Conservation (phyloP, 192 early-diverging fungal genomes). For the Coemansia sp. region DNA sequence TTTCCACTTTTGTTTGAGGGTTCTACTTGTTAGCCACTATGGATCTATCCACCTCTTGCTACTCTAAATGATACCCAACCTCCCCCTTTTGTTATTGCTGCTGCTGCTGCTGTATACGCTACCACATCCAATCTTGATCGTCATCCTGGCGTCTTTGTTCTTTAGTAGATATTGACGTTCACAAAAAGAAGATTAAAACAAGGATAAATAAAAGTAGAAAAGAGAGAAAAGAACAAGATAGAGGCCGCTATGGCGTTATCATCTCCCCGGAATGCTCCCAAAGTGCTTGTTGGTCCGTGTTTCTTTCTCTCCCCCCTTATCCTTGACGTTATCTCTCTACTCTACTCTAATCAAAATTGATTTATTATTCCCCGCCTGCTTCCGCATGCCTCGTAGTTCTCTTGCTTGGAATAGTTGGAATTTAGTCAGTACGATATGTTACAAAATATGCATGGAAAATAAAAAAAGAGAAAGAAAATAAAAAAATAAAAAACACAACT, state of each 20-base stretch:
- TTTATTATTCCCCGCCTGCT: too few species aligned
- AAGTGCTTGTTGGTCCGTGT: too few species aligned
- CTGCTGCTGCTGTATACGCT: constrained; percentile 4
- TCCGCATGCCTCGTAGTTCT: too few species aligned
- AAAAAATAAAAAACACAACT: background rate
- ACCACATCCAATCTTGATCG: constrained; percentile 47
- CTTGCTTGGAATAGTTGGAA: background rate
- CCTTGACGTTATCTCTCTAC: too few species aligned
- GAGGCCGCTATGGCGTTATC: too few species aligned
- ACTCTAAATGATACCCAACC: background rate
- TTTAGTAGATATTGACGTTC: background rate
- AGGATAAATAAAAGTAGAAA: background rate
- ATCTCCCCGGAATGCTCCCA: too few species aligned
- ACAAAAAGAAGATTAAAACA: background rate
- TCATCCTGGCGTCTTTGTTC: constrained; percentile 7
- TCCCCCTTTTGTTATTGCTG: background rate
- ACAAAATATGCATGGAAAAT: background rate
- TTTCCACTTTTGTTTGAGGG: background rate
- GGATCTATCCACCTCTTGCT: background rate
- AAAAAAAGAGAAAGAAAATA: background rate
- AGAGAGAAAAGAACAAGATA: background rate
- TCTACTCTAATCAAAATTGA: too few species aligned
- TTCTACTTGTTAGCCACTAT: background rate
- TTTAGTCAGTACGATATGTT: background rate
- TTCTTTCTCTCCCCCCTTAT: too few species aligned